Conservation (phyloP, 331 rosid species). For the Malus hybrid region DNA sequence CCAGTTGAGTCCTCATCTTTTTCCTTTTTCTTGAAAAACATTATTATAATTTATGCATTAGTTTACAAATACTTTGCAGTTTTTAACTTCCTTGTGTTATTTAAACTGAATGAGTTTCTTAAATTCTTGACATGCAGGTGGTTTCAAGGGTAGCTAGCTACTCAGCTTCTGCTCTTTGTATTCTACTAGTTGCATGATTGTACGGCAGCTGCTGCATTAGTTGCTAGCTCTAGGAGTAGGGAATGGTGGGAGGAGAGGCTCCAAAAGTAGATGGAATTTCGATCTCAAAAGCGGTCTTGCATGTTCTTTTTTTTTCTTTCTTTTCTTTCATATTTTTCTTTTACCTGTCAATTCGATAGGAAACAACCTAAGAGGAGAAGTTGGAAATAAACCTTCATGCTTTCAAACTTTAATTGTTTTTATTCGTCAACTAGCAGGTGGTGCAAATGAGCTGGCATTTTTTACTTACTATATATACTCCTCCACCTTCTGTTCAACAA, state of each 20-base stretch:
- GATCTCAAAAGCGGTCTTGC: constrained; percentile 29
- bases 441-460: constrained; percentile 25
- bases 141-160: constrained; percentile 34
- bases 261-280: constrained; percentile 29
- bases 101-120: neutral
- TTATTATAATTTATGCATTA: neutral
- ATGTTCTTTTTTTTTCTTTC: neutral
- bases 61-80: neutral
- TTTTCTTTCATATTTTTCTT: neutral
- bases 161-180: constrained; percentile 5
- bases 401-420: constrained; percentile 35
- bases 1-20: constrained; percentile 32
- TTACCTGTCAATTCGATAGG: constrained; percentile 42
- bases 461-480: neutral
- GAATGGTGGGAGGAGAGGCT: constrained; percentile 9
- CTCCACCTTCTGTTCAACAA: neutral
- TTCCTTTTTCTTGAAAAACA: neutral
- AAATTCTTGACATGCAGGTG: constrained; percentile 31
- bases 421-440: constrained; percentile 35
- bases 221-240: constrained; percentile 1
- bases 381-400: constrained; percentile 32
- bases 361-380: constrained; percentile 38
- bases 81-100: neutral
- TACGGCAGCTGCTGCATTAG: constrained; percentile 12
- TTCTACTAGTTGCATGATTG: neutral